Base-by-base conservation (phyloP, 1,284 basidiomycete genomes). In the Apiotrichum akiyoshidainum region DNA sequence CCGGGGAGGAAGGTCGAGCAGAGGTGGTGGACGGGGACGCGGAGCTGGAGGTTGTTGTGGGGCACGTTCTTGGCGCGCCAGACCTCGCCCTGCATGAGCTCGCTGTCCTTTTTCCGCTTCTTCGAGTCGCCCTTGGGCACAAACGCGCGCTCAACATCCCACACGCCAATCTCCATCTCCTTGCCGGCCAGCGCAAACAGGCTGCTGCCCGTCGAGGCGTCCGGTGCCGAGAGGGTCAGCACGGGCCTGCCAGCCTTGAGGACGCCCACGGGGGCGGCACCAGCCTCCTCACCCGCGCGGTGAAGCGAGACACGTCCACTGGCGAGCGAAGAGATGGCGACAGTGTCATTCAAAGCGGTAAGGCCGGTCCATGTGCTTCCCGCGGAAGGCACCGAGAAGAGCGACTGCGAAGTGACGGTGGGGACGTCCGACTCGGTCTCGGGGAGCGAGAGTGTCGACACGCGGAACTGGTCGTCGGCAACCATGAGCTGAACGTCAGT, bases 111-210 rank as follows among this genome's bases (percentile, higher is more conserved):
- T 79, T 90, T 91, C 64, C 89, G 80, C 74, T 92, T 92, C 22
- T 71, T 68, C 16, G 65, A 54, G 4, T 40, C 34, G n/a, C 3
- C 42, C 19, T 19, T 46, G 16, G 50, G 39, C 10, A 46, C 22
- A 52, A 94, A 90, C 0, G 89, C 85, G 45, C 79, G 75, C 68
- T 90, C 86, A 3, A 85, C 82, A 69, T 90, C 82, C 88, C 89
- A 94, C 1, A 93, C 69, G 1, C 89, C 91, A 3, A 92, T 74
- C 59, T 93, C 90, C 17, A 94, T 88, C 74, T 94, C 92, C 66
- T 93, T 87, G 5, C 92, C 92, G 8, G 87, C 92, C 63, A 91
- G 87, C 0, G 86, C 84, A 76, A 94, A 92, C 0, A 82, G 81
- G 37, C 16, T 26, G 9, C 22, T 37, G 17, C 14, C 34, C 7